Base-by-base conservation (phyloP, 2,329 filamentous ascomycete genomes). In the Scytalidium sp. region DNA sequence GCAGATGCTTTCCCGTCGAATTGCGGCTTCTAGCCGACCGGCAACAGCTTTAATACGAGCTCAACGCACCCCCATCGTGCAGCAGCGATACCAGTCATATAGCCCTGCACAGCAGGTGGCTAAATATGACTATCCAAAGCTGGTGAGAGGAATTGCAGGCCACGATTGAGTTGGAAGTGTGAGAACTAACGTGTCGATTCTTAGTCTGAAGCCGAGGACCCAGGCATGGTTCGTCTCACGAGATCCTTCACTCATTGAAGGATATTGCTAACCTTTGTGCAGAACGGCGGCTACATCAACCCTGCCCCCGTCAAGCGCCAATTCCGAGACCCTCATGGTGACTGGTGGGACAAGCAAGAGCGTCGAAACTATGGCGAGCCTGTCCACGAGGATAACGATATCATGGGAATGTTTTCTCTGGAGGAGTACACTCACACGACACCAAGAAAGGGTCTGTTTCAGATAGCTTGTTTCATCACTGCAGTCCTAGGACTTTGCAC, bases 331-430 rank as follows among this genome's bases (percentile, higher is more conserved):
- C 94, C 95, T 29, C 83, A 97, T 69, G 93, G 73, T 66, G 85
- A 90, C 67, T 99, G 91, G 90, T 97, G 91, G 90, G 93, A 99
- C 73, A 88, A 91, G 71, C 94, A 99, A 75, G 94, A 97, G 72
- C 86, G 92, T 68, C 84, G 94, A 64, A 97, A 99, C 79, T 97
- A 89, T 68, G 92, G 92, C 71, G 95, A 99, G 72, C 90, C 93
- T 11, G 84, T 96, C 46, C 93, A 99, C 71, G 95, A 99, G 72
- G 94, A 99, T 70, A 88, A 97, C 71, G 95, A 99, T 69, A 80
- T 91, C 50, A 78, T 97, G 50, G 92, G 91, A 61, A 87, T 96
- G 57, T 93, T 99, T 73, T 87, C 89, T 45, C 84, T 90, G 2
- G 85, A 94, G 69, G 86, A 92, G 63, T 97, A 99, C 75, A 94